phyloP scores from a whole-genome alignment of 176 grass and related monocot species.

The Oropetium thomaeum region DNA sequence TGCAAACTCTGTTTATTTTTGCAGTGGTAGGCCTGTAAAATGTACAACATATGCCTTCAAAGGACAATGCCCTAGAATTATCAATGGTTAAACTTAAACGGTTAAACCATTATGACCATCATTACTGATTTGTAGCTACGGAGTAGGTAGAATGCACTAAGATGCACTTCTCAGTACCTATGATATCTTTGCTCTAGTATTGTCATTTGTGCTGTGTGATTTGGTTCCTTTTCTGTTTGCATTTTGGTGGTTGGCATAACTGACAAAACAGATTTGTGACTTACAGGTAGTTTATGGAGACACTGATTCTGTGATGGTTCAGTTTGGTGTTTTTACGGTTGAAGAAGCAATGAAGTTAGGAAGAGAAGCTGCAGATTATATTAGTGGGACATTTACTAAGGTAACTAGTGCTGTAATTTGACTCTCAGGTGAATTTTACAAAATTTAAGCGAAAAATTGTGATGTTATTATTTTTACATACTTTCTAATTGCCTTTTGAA shows the following conservation, averaged over 20 bases:
- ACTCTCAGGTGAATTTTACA: background rate
- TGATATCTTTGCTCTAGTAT: constrained; percentile 14
- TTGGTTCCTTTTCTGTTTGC: background rate
- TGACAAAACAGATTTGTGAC: constrained; percentile 8
- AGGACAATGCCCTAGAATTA: background rate
- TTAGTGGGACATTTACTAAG: constrained; percentile 95
- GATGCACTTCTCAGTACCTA: background rate
- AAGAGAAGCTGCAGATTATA: constrained; percentile 91
- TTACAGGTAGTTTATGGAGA: constrained; percentile 94
- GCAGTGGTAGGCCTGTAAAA: background rate
- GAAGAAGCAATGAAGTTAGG: constrained; percentile 89
- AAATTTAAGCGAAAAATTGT: background rate
- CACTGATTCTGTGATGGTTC: constrained; percentile 98
- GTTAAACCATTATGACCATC: background rate
- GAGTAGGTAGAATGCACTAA: too few species aligned
- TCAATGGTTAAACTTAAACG: background rate
- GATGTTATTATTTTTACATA: background rate
- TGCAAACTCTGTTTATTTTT: too few species aligned
- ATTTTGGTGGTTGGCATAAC: background rate
- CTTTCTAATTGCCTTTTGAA: background rate
- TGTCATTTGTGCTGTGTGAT: background rate
- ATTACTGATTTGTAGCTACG: background rate
- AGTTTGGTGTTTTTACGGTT: constrained; percentile 85
- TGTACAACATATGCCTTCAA: background rate
- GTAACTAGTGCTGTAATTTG: constrained; percentile 35